These are phyloP conservation scores for Candida argentea DNA, from an alignment of 805 yeast genomes.

Conservation along the genomic window DNA sequence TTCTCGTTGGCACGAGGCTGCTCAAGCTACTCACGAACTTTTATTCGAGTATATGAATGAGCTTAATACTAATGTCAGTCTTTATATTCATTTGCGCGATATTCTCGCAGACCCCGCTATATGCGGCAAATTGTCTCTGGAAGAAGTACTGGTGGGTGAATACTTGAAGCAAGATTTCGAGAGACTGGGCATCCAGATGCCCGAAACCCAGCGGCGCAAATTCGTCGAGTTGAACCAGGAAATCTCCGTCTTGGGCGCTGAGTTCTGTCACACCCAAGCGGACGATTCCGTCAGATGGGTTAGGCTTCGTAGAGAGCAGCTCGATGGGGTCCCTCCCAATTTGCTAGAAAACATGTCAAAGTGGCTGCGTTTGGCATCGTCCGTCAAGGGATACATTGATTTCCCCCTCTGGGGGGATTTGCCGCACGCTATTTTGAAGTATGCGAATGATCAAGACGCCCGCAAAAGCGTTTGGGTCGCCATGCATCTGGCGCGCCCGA, in stretches of 20 bases:
- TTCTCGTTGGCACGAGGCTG: slow-evolving; percentile 57
- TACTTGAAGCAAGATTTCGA: slow-evolving; percentile 77
- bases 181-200: slow-evolving; percentile 82
- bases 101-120: slow-evolving; percentile 37
- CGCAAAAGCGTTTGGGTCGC: slow-evolving; percentile 68
- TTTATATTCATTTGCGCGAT: slow-evolving; percentile 50
- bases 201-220: slow-evolving; percentile 47
- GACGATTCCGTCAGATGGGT: slow-evolving; percentile 25
- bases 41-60: slow-evolving; percentile 93
- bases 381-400: slow-evolving; percentile 5
- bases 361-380: slow-evolving; percentile 11
- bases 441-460: slow-evolving; percentile 44
- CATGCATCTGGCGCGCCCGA: slow-evolving; percentile 51
- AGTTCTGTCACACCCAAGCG: slow-evolving; percentile 43
- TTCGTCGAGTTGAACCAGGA: slow-evolving; percentile 74
- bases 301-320: slow-evolving; percentile 21
- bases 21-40: slow-evolving; percentile 78
- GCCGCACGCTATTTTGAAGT: slow-evolving; percentile 55
- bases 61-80: slow-evolving; percentile 70
- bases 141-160: slow-evolving; percentile 76
- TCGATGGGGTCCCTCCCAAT: slow-evolving; percentile 14
- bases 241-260: slow-evolving; percentile 74
- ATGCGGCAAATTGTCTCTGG: slow-evolving; percentile 38
- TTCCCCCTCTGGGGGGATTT: slow-evolving; percentile 44
- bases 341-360: slow-evolving; percentile 16